A percentile compares a stretch with the other conserved stretches of the same genome.
phyloP scores from a whole-genome alignment of 148 eudicot species.

The Vaccinium corymbosum region DNA sequence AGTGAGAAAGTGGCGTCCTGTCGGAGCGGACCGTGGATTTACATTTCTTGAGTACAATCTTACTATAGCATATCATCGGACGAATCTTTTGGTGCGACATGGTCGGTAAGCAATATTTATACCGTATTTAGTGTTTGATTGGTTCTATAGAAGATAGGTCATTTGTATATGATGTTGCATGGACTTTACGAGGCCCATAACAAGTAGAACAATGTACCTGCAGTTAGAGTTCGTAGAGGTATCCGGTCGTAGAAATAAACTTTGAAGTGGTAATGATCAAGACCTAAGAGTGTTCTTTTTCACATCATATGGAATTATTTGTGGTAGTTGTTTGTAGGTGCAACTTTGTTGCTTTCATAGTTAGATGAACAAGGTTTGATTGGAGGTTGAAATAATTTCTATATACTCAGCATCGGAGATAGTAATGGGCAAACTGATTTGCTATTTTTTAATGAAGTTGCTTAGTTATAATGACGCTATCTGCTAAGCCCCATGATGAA shows the following conservation, averaged over 20 bases:
- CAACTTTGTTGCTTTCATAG: background rate
- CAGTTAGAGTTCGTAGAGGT: background rate
- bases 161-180: background rate
- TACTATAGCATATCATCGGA: constrained; percentile 87
- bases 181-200: background rate
- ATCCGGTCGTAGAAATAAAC: background rate
- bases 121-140: constrained; percentile 10
- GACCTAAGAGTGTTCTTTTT: background rate
- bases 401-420: background rate
- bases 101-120: constrained; percentile 82
- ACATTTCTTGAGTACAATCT: constrained; percentile 87
- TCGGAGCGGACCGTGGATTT: constrained; percentile 88
- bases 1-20: constrained; percentile 97
- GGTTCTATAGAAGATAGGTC: too few relatives aligned
- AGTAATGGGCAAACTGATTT: background rate
- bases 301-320: too few relatives aligned
- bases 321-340: background rate
- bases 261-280: background rate
- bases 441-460: background rate
- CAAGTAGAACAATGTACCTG: background rate
- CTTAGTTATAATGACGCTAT: background rate
- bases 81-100: constrained; percentile 84
- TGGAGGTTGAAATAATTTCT: background rate
- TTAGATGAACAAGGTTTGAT: background rate
- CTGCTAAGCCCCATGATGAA: background rate